Evolutionary conservation across 306 rosid genomes (phyloP), one percentile per base, ranked within the genome.

Genomic region (Quercus agrifolia): DNA sequence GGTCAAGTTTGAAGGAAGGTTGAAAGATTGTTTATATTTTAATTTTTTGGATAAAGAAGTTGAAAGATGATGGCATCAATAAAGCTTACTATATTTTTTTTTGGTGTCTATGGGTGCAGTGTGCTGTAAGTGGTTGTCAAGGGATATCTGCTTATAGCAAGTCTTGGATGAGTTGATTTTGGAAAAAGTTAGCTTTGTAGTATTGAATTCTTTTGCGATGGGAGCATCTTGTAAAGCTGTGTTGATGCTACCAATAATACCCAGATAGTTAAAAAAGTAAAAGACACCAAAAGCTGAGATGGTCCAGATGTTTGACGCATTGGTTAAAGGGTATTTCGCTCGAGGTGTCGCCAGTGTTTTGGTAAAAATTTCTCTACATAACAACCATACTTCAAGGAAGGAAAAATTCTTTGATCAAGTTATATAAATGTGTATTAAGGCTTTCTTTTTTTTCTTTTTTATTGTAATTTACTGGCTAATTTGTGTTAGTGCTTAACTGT

Each of bases 221-320:
- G 87, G 87, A 76, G 89, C 86, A 86, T 86, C 83, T 82, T 89
- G 88, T 89, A 86, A 86, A 86, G 84, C 83, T 44, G 82, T 75
- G 85, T 80, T 67, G 81, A 82, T 82, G 86, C 86, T 82, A 81
- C 77, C 51, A 30, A 44, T 73, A 70, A 79, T 82, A 73, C 77
- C 72, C 63, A 23, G 67, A 62, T 82, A 72, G 82, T 68, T 56
- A 82, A 49, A 49, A 49, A 3, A 41, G 46, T 8, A 41, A 74
- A 77, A 80, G 79, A 64, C 57, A 31, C 74, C 85, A 46, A 77
- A 70, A 31, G 82, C 75, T 71, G 84, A 44, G 75, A 74, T 41
- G 55, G 63, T 41, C 82, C 76, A 19, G 20, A 74, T 71, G 78
- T 51, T 74, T 74, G 85, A 44, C 76, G 78, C 63, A 46, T 56